Conservation (phyloP, 2,329 filamentous ascomycete genomes). For the Phaeosphaeriaceae sp. region DNA sequence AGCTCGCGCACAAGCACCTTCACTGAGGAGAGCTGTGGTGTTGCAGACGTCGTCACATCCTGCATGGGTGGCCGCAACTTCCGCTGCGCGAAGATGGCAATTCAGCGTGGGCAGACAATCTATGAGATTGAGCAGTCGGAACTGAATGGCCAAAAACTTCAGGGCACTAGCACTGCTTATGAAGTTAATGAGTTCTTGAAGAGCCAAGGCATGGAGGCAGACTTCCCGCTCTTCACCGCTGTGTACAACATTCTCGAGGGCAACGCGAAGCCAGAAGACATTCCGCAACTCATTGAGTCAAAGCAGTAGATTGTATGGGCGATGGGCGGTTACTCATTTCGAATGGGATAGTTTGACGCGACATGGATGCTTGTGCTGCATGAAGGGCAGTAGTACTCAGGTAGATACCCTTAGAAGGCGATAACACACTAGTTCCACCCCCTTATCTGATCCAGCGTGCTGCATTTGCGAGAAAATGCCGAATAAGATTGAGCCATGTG, state of each 20-base stretch:
- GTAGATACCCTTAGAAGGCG: not conserved
- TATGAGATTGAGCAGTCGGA: constrained; percentile 88
- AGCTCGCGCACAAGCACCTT: constrained; percentile 85
- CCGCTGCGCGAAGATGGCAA: constrained; percentile 86
- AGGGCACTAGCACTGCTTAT: constrained; percentile 88
- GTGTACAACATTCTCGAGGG: constrained; percentile 83
- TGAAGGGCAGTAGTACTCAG: not conserved
- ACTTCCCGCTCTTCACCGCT: constrained; percentile 92
- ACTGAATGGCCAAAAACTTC: constrained; percentile 95
- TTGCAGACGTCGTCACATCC: constrained; percentile 93
- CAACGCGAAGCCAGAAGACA: constrained; percentile 77
- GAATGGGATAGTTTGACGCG: not conserved
- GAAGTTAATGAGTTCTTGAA: constrained; percentile 92
- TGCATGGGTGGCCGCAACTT: constrained; percentile 94
- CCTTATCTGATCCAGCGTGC: not conserved
- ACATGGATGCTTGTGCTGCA: not conserved
- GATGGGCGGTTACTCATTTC: constrained; percentile 2
- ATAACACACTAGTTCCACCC: not conserved
- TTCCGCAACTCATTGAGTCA: constrained; percentile 69
- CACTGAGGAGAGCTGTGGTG: constrained; percentile 94
- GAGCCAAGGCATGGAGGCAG: constrained; percentile 75
- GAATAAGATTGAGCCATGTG: too few species aligned
- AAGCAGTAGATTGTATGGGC: constrained; percentile 23
- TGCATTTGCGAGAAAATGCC: too few species aligned
- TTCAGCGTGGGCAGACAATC: constrained; percentile 79